phyloP scores from a whole-genome alignment of 352 stramenopile species.

The Salisapilia sapeloensis region DNA sequence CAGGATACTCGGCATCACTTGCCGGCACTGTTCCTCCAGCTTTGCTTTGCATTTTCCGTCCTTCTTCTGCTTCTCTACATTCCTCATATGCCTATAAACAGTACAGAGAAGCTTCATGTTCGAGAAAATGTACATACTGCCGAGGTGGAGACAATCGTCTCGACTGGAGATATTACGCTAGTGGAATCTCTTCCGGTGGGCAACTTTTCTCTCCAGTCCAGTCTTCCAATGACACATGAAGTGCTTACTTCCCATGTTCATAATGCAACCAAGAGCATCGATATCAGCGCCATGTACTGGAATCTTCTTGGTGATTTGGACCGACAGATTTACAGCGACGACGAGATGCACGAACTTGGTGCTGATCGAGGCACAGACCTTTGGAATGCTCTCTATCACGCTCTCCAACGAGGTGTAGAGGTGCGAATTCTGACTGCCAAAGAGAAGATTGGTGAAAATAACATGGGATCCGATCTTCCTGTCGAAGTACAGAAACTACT shows the following conservation, averaged over 20 bases:
- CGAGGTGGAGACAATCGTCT: too few species aligned
- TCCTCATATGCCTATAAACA: too few species aligned
- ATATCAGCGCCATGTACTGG: conserved; percentile 78
- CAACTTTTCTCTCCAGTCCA: conserved; percentile 23
- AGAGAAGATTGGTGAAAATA: conserved; percentile 3
- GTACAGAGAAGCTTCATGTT: too few species aligned
- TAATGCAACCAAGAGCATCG: conserved; percentile 22
- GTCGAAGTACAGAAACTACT: conserved; percentile 33
- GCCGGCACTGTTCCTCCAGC: too few species aligned
- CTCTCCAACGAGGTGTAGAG: conserved; percentile 24
- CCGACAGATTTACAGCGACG: conserved; percentile 21
- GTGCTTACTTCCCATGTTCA: conserved; percentile 21
- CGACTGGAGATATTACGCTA: too few species aligned
- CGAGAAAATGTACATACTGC: too few species aligned
- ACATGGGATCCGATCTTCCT: conserved; percentile 11
- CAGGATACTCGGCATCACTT: too few species aligned
- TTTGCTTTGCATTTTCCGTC: too few species aligned
- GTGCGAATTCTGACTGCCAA: conserved; percentile 34
- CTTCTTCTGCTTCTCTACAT: too few species aligned
- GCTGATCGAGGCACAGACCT: conserved; percentile 31
- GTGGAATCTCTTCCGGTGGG: conserved; percentile 57
- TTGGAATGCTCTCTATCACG: conserved; percentile 27
- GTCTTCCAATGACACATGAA: conserved; percentile 22
- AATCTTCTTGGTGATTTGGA: conserved; percentile 49
- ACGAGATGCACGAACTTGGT: conserved; percentile 39